These are phyloP conservation scores for Xylaria sp. DNA, from an alignment of 2,329 filamentous ascomycete species.

Conservation along the genomic window DNA sequence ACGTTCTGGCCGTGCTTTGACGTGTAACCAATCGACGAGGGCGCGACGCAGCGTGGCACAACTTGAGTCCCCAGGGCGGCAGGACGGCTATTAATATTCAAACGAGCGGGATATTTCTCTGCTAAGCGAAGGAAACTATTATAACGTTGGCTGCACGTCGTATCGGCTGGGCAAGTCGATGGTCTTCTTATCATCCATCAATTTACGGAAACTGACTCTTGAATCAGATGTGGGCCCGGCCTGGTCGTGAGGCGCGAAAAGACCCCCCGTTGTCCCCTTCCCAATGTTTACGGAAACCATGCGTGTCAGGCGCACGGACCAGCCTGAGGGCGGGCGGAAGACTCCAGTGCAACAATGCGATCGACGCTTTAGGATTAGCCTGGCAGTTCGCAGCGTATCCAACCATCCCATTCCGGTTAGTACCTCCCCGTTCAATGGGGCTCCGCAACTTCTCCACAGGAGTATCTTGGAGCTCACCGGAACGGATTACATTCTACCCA, in stretches of 20 bases:
- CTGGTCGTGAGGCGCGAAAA: conserved; percentile 30
- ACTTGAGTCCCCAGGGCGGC: not conserved
- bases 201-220: conserved; percentile 2
- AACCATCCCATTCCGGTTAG: too few relatives aligned
- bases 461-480: too few relatives aligned
- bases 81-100: conserved; percentile 11
- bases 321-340: not conserved
- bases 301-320: conserved; percentile 26
- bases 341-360: too few relatives aligned
- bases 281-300: conserved; percentile 29
- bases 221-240: conserved; percentile 17
- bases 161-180: not conserved
- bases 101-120: conserved; percentile 3
- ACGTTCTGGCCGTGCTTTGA: conserved; percentile 10
- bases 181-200: conserved; percentile 9
- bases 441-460: too few relatives aligned
- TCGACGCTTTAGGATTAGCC: not conserved
- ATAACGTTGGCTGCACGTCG: conserved; percentile 4
- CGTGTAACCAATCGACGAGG: conserved; percentile 7
- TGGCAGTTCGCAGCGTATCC: too few relatives aligned
- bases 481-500: too few relatives aligned
- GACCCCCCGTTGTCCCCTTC: conserved; percentile 18
- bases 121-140: not conserved
- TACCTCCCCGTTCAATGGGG: too few relatives aligned
- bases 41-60: conserved; percentile 5